Conservation (phyloP, 2,329 filamentous ascomycete genomes). For the Clarireedia hainanense region DNA sequence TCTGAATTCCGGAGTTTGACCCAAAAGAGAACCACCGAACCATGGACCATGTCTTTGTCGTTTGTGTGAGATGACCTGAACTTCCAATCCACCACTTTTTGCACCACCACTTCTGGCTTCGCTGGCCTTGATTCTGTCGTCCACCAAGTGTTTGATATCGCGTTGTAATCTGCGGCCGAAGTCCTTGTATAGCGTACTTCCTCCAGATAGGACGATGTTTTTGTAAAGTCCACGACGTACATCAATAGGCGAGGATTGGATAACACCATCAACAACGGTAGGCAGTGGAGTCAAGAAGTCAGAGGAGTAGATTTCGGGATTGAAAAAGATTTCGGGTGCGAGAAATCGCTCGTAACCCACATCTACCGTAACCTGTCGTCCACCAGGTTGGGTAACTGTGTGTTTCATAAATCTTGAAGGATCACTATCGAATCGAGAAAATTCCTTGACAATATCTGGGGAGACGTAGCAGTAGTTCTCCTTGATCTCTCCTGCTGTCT, state of each 20-base stretch:
- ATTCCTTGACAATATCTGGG: slow-evolving; percentile 98
- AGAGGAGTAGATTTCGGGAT: slow-evolving; percentile 98
- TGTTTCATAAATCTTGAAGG: slow-evolving; percentile 87
- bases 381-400: slow-evolving; percentile 76
- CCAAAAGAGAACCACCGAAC: slow-evolving; percentile 95
- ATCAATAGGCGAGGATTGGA: slow-evolving; percentile 95
- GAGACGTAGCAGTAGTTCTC: slow-evolving; percentile 98
- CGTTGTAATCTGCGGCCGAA: slow-evolving; percentile 93
- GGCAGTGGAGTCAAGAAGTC: slow-evolving; percentile 96
- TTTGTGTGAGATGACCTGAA: slow-evolving; percentile 96
- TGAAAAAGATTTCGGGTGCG: slow-evolving; percentile 99
- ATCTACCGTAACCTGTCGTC: slow-evolving; percentile 77
- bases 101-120: slow-evolving; percentile 84
- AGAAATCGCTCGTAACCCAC: slow-evolving; percentile 97
- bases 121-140: slow-evolving; percentile 84
- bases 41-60: slow-evolving; percentile 94
- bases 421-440: slow-evolving; percentile 87
- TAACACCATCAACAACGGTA: slow-evolving; percentile 89
- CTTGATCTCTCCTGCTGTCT: slow-evolving; percentile 97
- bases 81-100: slow-evolving; percentile 87
- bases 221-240: slow-evolving; percentile 96
- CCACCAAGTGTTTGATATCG: slow-evolving; percentile 93
- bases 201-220: slow-evolving; percentile 97
- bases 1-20: slow-evolving; percentile 95
- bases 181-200: slow-evolving; percentile 96